These are phyloP conservation scores for Crepidotus variabilis DNA, from an alignment of 768 basidiomycete species.

Conservation along the genomic window DNA sequence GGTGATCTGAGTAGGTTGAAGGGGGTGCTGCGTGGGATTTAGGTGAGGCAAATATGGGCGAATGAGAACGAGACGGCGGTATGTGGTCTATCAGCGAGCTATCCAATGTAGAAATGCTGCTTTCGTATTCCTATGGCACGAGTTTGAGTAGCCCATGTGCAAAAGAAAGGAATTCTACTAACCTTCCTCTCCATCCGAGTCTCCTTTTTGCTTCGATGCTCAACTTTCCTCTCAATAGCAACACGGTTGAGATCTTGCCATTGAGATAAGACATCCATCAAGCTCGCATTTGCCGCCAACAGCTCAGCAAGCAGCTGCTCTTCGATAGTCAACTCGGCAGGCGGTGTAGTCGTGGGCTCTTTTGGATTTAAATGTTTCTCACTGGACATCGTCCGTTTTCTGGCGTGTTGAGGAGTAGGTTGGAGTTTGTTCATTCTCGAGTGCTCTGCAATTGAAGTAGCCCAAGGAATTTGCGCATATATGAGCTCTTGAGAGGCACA, in stretches of 20 bases:
- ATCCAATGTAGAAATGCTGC: conserved; percentile 26
- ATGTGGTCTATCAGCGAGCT: conserved; percentile 29
- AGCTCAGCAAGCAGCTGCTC: conserved; percentile 72
- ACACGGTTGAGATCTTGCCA: conserved; percentile 77
- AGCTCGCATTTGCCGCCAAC: conserved; percentile 68
- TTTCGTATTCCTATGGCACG: conserved; percentile 33
- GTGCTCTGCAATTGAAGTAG: conserved; percentile 74
- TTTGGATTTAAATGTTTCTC: conserved; percentile 7
- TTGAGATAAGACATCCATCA: conserved; percentile 64
- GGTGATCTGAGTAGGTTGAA: conserved; percentile 7
- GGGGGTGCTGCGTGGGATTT: neutral
- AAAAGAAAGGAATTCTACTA: neutral
- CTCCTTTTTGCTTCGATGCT: conserved; percentile 71
- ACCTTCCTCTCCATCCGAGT: conserved; percentile 66
- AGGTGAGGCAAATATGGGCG: conserved; percentile 23
- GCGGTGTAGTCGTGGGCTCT: conserved; percentile 21
- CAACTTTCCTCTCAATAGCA: conserved; percentile 56
- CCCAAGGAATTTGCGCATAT: conserved; percentile 88
- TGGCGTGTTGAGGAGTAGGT: conserved; percentile 14
- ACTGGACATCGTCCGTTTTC: conserved; percentile 18
- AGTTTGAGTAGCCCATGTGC: neutral
- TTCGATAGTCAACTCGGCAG: conserved; percentile 56
- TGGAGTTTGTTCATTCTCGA: conserved; percentile 40
- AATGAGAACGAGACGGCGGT: conserved; percentile 22
- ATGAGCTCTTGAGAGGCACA: conserved; percentile 81